These are phyloP conservation scores for Corymbia calophylla DNA, from an alignment of 441 rosid species.

Conservation along the genomic window DNA sequence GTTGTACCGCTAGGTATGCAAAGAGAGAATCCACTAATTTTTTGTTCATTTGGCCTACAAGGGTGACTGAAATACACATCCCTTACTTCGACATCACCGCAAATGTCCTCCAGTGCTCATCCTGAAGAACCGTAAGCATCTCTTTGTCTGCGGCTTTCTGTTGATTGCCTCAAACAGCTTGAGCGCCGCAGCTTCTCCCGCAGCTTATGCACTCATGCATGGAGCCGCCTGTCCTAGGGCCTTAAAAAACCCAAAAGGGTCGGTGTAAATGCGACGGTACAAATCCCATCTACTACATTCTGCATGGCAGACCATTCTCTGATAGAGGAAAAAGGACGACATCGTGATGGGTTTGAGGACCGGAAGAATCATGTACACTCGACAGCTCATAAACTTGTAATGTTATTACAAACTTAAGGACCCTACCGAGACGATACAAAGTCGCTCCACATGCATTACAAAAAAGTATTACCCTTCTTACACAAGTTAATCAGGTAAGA, in stretches of 20 bases:
- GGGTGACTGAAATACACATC: background rate
- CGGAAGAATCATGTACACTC: background rate
- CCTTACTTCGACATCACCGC: background rate
- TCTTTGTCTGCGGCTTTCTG: conserved; percentile 33
- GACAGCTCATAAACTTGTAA: background rate
- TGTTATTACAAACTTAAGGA: too few relatives aligned
- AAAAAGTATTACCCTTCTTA: background rate
- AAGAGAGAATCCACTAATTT: background rate
- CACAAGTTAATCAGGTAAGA: background rate
- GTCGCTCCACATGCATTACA: background rate
- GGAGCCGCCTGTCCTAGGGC: conserved; percentile 72
- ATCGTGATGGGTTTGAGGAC: background rate
- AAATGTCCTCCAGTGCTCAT: background rate
- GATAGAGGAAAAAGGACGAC: background rate
- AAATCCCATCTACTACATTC: background rate
- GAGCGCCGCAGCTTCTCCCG: conserved; percentile 72
- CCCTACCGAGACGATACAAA: background rate
- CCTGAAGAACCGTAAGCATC: background rate
- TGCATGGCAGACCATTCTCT: background rate
- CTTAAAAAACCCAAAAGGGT: conserved; percentile 13
- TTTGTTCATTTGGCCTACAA: background rate
- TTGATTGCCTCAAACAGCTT: conserved; percentile 80
- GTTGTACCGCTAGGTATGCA: background rate
- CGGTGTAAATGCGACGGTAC: background rate
- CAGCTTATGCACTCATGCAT: conserved; percentile 50